phyloP scores from a whole-genome alignment of 805 yeast species.

The Nakazawaea laoshanensis region DNA sequence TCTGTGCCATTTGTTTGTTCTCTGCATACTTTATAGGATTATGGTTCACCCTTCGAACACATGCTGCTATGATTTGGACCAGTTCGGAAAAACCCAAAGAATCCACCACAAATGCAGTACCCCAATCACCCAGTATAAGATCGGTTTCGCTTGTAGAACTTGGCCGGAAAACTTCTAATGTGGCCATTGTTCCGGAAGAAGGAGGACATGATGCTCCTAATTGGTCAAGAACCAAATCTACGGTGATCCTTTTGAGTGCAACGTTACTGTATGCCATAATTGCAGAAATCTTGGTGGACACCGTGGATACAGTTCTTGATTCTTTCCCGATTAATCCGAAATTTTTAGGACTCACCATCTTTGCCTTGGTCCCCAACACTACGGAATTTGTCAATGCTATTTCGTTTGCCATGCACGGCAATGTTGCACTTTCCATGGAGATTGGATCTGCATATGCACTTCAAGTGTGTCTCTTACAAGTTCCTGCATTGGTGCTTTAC shows the following conservation, averaged over 20 bases:
- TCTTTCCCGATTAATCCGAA: slow-evolving; percentile 83
- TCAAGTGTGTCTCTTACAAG: slow-evolving; percentile 89
- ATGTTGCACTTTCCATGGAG: slow-evolving; percentile 94
- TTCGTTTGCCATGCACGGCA: slow-evolving; percentile 92
- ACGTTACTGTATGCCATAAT: slow-evolving; percentile 85
- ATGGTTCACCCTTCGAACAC: slow-evolving; percentile 89
- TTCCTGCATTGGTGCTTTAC: slow-evolving; percentile 80
- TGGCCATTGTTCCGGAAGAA: slow-evolving; percentile 2
- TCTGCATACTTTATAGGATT: slow-evolving; percentile 83
- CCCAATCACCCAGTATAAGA: slow-evolving; percentile 11
- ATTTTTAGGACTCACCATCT: slow-evolving; percentile 85
- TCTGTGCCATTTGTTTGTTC: slow-evolving; percentile 75
- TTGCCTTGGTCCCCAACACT: slow-evolving; percentile 94
- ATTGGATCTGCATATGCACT: slow-evolving; percentile 96
- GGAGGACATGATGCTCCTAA: slow-evolving; percentile 94
- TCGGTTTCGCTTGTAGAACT: slow-evolving; percentile 3
- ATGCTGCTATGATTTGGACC: slow-evolving; percentile 95
- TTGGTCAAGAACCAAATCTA: slow-evolving; percentile 84
- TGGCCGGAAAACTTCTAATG: slow-evolving; percentile 6
- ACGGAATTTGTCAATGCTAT: slow-evolving; percentile 96
- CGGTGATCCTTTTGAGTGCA: slow-evolving; percentile 74
- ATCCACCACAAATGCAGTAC: slow-evolving; percentile 1
- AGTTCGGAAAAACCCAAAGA: slow-evolving; percentile 25
- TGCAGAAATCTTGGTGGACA: slow-evolving; percentile 89
- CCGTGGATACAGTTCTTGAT: slow-evolving; percentile 79